Percentiles rank a stretch among this genome's conserved stretches.
Conservation (phyloP, 768 basidiomycete genomes). For the Chalciporus pseudorubinellus region DNA sequence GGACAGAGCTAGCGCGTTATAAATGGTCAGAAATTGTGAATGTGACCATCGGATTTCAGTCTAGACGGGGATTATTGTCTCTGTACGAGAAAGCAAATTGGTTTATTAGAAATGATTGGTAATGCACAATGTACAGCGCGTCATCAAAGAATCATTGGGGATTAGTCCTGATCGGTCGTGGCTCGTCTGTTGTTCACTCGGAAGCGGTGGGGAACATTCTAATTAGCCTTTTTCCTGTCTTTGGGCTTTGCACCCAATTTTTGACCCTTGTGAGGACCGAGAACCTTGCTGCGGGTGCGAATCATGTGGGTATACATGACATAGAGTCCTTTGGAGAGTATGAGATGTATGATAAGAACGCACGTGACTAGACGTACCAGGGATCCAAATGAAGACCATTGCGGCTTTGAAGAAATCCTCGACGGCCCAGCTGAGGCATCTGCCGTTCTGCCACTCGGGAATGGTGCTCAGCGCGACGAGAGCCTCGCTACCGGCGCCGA, state of each 20-base stretch:
- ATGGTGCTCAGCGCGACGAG: slow-evolving; percentile 78
- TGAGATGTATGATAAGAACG: neutral
- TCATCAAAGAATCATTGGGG: neutral
- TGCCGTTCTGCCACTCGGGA: slow-evolving; percentile 45
- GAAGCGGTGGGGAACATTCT: neutral
- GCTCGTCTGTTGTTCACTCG: neutral
- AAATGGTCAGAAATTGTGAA: slow-evolving; percentile 7
- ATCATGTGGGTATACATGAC: slow-evolving; percentile 62
- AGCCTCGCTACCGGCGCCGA: slow-evolving; percentile 91
- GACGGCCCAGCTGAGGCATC: slow-evolving; percentile 47
- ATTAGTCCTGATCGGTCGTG: neutral
- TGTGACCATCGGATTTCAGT: slow-evolving; percentile 5
- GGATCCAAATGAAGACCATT: slow-evolving; percentile 85
- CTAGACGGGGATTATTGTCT: neutral
- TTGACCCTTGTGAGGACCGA: slow-evolving; percentile 36
- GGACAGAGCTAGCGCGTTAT: slow-evolving; percentile 18
- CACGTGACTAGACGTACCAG: slow-evolving; percentile 50
- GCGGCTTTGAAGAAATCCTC: slow-evolving; percentile 56
- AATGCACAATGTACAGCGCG: neutral
- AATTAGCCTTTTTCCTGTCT: slow-evolving; percentile 23
- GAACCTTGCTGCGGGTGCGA: slow-evolving; percentile 52
- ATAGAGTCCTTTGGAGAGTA: slow-evolving; percentile 41
- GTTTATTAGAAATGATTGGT: slow-evolving; percentile 22
- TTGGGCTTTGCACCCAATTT: slow-evolving; percentile 38
- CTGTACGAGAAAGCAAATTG: neutral